Conservation (phyloP, 768 basidiomycete species). For the Paxillus involutus region DNA sequence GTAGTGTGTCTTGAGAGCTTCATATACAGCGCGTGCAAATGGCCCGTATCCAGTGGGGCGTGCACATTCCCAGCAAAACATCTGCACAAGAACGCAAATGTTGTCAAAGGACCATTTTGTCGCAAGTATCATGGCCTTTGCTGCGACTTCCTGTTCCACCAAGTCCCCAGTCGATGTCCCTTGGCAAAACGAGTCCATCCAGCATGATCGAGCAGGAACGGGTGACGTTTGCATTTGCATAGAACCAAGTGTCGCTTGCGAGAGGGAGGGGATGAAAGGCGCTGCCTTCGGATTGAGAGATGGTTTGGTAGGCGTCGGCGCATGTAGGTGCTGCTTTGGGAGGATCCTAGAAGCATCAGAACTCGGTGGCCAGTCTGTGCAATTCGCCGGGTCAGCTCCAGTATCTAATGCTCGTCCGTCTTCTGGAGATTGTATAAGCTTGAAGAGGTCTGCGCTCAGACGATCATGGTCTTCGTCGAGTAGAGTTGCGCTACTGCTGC, state of each 20-base stretch:
- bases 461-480: conserved; percentile 5
- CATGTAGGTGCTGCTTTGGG: neutral
- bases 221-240: neutral
- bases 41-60: conserved; percentile 6
- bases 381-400: neutral
- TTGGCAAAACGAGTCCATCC: neutral
- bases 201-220: neutral
- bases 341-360: neutral
- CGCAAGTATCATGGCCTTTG: neutral
- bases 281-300: conserved; percentile 4
- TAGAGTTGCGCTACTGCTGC: conserved; percentile 6
- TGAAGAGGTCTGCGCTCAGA: neutral
- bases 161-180: neutral
- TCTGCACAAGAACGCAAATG: conserved; percentile 26
- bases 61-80: conserved; percentile 26
- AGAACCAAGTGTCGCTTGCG: neutral
- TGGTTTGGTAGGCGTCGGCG: neutral
- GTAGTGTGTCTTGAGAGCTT: conserved; percentile 9
- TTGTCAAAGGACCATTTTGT: conserved; percentile 3
- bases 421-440: neutral
- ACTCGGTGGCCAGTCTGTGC: neutral
- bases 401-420: neutral
- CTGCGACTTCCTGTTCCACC: neutral
- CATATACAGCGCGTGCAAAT: conserved; percentile 25
- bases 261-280: conserved; percentile 5